A percentile compares a stretch with the other conserved stretches of the same genome.
phyloP scores from a whole-genome alignment of 2,329 filamentous ascomycete genomes.

The Xylariaceae sp. region DNA sequence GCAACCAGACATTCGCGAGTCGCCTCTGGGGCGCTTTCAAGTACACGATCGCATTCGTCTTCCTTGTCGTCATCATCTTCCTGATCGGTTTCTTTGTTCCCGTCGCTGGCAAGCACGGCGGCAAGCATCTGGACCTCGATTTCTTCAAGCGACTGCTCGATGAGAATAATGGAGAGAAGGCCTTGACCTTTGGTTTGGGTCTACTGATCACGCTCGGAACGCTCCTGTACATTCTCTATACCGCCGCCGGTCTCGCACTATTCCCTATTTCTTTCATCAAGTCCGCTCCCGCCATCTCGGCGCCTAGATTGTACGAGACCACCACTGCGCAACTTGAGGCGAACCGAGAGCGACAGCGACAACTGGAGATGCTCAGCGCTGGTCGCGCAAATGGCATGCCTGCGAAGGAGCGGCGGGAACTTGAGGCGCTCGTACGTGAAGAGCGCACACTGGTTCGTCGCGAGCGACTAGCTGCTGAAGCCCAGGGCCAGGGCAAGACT shows the following conservation, averaged over 20 bases:
- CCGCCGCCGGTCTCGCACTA: slow-evolving; percentile 79
- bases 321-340: slow-evolving; percentile 76
- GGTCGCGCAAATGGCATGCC: slow-evolving; percentile 71
- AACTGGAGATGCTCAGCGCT: slow-evolving; percentile 78
- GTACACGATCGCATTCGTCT: slow-evolving; percentile 81
- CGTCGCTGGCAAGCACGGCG: slow-evolving; percentile 60
- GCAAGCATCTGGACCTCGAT: slow-evolving; percentile 72
- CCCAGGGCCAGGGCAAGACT: slow-evolving; percentile 69
- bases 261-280: slow-evolving; percentile 90
- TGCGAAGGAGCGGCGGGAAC: slow-evolving; percentile 78
- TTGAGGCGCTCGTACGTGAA: slow-evolving; percentile 81
- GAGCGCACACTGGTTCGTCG: slow-evolving; percentile 88
- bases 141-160: slow-evolving; percentile 83
- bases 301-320: slow-evolving; percentile 68
- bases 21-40: slow-evolving; percentile 81
- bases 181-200: slow-evolving; percentile 82
- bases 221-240: slow-evolving; percentile 82
- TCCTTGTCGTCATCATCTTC: slow-evolving; percentile 77
- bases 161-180: slow-evolving; percentile 87
- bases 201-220: slow-evolving; percentile 85
- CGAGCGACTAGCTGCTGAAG: slow-evolving; percentile 79
- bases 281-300: slow-evolving; percentile 79
- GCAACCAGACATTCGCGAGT: slow-evolving; percentile 63
- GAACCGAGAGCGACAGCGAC: slow-evolving; percentile 87
- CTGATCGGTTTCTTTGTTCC: slow-evolving; percentile 92